Conservation (phyloP, 1,284 basidiomycete species). For the Ceratobasidium sp. region DNA sequence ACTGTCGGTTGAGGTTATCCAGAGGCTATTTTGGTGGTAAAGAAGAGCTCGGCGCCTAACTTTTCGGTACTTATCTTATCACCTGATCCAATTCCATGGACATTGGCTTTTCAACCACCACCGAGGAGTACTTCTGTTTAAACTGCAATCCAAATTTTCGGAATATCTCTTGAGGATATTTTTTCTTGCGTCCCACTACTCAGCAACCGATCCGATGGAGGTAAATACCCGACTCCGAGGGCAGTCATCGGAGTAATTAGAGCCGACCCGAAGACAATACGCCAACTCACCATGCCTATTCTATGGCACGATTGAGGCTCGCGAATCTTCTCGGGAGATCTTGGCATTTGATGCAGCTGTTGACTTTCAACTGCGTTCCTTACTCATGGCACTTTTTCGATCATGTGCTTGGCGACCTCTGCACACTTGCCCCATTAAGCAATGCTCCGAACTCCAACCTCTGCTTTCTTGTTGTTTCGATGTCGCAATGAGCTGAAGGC, state of each 20-base stretch:
- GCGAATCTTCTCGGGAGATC: not conserved
- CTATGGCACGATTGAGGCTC: not conserved
- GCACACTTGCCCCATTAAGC: slow-evolving; percentile 1
- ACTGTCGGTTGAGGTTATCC: slow-evolving; percentile 9
- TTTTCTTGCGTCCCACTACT: too few species aligned
- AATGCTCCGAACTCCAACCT: not conserved
- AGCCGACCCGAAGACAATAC: not conserved
- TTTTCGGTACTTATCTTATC: slow-evolving; percentile 22
- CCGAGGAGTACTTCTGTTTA: not conserved
- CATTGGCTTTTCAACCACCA: not conserved
- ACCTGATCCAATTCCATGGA: not conserved
- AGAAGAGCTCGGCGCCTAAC: slow-evolving; percentile 30
- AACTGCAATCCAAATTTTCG: not conserved
- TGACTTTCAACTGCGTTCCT: slow-evolving; percentile 6
- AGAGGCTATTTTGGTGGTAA: slow-evolving; percentile 16
- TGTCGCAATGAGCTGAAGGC: not conserved
- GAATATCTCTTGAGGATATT: too few species aligned
- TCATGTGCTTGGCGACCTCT: slow-evolving; percentile 42
- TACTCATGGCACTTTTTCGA: slow-evolving; percentile 48
- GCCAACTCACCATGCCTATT: not conserved
- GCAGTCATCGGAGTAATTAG: slow-evolving; percentile 11
- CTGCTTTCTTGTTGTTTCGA: not conserved
- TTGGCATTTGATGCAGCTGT: not conserved
- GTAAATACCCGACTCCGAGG: too few species aligned
- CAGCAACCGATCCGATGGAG: too few species aligned